Evolutionary conservation across 2,329 filamentous ascomycete genomes (phyloP).

Genomic region (Gyromitra esculenta): DNA sequence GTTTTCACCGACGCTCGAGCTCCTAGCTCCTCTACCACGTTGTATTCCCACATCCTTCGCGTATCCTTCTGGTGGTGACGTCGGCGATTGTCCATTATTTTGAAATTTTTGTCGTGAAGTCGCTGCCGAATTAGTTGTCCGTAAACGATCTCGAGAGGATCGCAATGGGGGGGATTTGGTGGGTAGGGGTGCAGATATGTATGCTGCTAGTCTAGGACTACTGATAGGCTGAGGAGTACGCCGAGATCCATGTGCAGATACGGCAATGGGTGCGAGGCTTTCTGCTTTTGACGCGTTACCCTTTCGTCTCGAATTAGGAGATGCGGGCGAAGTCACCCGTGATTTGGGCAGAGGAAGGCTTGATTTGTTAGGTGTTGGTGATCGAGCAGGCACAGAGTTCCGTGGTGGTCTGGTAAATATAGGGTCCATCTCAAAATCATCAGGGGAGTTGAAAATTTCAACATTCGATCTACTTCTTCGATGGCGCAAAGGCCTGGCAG

Average conservation of each 20-base stretch:
- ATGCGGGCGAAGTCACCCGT: constrained; percentile 29
- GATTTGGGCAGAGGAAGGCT: constrained; percentile 42
- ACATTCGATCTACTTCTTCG: constrained; percentile 54
- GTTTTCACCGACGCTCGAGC: constrained; percentile 58
- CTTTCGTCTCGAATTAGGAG: constrained; percentile 33
- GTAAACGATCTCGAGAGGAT: constrained; percentile 60
- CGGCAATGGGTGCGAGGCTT: constrained; percentile 59
- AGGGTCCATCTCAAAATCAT: constrained; percentile 45
- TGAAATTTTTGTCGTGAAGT: constrained; percentile 52
- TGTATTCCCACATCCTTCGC: constrained; percentile 47
- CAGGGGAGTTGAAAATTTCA: constrained; percentile 48
- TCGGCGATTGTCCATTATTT: constrained; percentile 32
- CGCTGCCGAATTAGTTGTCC: constrained; percentile 20
- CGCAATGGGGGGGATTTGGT: constrained; percentile 81
- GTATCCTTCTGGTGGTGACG: constrained; percentile 38
- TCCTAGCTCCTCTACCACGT: constrained; percentile 40
- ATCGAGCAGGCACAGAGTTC: constrained; percentile 23
- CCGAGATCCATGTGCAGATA: constrained; percentile 59
- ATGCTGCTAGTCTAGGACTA: constrained; percentile 74
- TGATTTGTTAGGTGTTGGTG: constrained; percentile 22
- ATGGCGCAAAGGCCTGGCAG: constrained; percentile 47
- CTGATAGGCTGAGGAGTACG: constrained; percentile 62
- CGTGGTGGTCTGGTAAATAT: constrained; percentile 41
- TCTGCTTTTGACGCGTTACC: constrained; percentile 58
- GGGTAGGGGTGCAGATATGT: constrained; percentile 74